phyloP scores from a whole-genome alignment of 345 rosid species.

The Tarenaya hassleriana region DNA sequence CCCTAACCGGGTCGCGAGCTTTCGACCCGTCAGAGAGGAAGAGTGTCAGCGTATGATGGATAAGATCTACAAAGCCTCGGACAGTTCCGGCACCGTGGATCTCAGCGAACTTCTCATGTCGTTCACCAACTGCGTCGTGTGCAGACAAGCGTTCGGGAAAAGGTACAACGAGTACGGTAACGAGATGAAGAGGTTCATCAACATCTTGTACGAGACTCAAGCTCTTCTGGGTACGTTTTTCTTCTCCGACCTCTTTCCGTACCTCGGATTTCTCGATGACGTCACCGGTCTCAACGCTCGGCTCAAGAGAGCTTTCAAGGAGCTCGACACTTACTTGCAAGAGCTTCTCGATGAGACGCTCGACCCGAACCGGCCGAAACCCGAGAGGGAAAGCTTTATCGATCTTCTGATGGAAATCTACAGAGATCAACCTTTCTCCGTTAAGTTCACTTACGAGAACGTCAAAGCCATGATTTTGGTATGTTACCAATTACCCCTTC shows the following conservation, averaged over 20 bases:
- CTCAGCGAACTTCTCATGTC: constrained; percentile 7
- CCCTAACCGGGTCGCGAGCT: constrained; percentile 2
- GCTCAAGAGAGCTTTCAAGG: constrained; percentile 25
- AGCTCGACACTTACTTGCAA: constrained; percentile 29
- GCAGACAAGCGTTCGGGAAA: constrained; percentile 26
- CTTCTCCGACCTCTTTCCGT: constrained; percentile 36
- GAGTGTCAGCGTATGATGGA: constrained; percentile 9
- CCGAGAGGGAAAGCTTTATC: constrained; percentile 30
- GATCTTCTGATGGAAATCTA: constrained; percentile 25
- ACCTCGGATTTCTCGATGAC: constrained; percentile 31
- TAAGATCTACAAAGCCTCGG: constrained; percentile 4
- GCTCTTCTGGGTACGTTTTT: constrained; percentile 29
- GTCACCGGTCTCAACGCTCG: constrained; percentile 27
- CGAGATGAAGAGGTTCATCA: constrained; percentile 31
- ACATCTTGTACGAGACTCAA: constrained; percentile 29
- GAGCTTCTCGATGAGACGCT: constrained; percentile 28
- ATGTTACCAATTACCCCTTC: no score
- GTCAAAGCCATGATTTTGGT: constrained; percentile 31
- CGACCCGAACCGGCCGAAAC: constrained; percentile 26
- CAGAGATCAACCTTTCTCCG: constrained; percentile 20
- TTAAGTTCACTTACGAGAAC: constrained; percentile 24
- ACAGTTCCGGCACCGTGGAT: constrained; percentile 19
- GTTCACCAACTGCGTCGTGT: constrained; percentile 11
- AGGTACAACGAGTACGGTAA: constrained; percentile 33
- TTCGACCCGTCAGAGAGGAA: constrained; percentile 11